Evolutionary conservation across 2,329 filamentous ascomycete genomes (phyloP).

Genomic region (Seiridium unicorne): DNA sequence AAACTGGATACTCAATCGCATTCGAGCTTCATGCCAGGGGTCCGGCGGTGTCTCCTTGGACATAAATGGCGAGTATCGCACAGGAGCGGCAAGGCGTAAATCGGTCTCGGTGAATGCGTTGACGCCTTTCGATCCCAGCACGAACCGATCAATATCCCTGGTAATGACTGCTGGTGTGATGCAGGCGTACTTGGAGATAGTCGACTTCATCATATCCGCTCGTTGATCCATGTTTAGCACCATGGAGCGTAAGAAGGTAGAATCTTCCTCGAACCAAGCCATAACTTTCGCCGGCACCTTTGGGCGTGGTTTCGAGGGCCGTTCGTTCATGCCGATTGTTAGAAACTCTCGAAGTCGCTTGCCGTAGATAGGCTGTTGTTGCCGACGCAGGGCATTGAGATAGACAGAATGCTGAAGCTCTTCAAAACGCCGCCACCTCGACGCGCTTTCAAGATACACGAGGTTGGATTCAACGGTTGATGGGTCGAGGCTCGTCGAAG

Average conservation of each 20-base stretch:
- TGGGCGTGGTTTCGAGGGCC: constrained; percentile 60
- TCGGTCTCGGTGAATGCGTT: constrained; percentile 55
- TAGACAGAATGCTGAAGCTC: constrained; percentile 80
- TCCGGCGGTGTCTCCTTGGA: constrained; percentile 61
- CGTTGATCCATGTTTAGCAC: constrained; percentile 75
- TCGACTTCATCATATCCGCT: constrained; percentile 68
- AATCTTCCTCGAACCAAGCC: constrained; percentile 74
- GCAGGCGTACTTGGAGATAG: constrained; percentile 85
- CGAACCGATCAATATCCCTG: constrained; percentile 67
- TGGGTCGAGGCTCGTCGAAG: constrained; percentile 56
- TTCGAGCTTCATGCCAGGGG: constrained; percentile 90
- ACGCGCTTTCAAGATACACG: constrained; percentile 68
- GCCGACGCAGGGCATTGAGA: constrained; percentile 76
- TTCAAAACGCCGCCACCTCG: constrained; percentile 68
- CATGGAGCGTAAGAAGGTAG: constrained; percentile 61
- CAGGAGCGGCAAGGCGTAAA: constrained; percentile 55
- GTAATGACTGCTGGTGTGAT: constrained; percentile 88
- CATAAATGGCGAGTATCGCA: constrained; percentile 54
- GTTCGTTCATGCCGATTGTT: constrained; percentile 59
- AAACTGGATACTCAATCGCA: constrained; percentile 92
- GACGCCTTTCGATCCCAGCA: constrained; percentile 61
- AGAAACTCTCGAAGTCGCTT: constrained; percentile 74
- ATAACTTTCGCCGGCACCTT: constrained; percentile 61
- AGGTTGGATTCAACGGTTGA: constrained; percentile 69
- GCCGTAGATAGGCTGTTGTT: constrained; percentile 79